Percentiles rank a stretch among this genome's conserved stretches.
Evolutionary conservation across 192 early-diverging fungal genomes (phyloP).

Genomic region (Mortierella claussenii): DNA sequence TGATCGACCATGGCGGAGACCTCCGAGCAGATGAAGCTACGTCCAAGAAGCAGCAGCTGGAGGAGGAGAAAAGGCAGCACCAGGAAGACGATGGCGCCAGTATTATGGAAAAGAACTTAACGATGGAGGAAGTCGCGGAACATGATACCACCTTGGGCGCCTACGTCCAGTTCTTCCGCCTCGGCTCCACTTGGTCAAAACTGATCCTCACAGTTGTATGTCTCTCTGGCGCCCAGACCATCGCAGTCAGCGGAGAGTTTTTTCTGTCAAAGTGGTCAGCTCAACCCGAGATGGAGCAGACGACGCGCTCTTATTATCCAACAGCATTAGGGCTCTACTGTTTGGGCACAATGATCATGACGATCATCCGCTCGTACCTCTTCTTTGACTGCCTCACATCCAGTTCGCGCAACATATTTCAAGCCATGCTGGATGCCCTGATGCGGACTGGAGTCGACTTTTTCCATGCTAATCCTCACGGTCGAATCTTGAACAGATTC

Average conservation of each 20-base stretch:
- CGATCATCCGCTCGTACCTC: constrained; percentile 57
- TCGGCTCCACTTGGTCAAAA: constrained; percentile 27
- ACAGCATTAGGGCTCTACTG: constrained; percentile 54
- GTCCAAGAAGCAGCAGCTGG: too few relatives aligned
- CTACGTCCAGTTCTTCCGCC: constrained; percentile 50
- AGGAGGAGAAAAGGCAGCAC: background rate
- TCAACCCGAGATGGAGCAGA: constrained; percentile 44
- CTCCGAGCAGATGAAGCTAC: too few relatives aligned
- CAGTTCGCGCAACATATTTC: constrained; percentile 53
- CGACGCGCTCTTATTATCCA: constrained; percentile 32
- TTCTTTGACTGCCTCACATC: constrained; percentile 50
- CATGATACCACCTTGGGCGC: constrained; percentile 37
- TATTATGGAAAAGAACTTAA: constrained; percentile 26
- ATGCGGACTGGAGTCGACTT: constrained; percentile 64
- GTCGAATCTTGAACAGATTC: constrained; percentile 73
- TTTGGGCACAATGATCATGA: constrained; percentile 56
- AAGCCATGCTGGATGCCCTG: constrained; percentile 56
- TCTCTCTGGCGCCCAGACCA: constrained; percentile 35
- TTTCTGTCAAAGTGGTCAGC: constrained; percentile 67
- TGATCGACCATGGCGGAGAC: too few relatives aligned
- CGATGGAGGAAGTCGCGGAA: constrained; percentile 36
- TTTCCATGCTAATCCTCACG: constrained; percentile 70
- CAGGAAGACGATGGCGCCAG: constrained; percentile 25
- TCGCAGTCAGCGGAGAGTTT: constrained; percentile 53
- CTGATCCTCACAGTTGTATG: constrained; percentile 20